phyloP scores from a whole-genome alignment of 1,139 yeast genomes.

The Geotrichum candidum region DNA sequence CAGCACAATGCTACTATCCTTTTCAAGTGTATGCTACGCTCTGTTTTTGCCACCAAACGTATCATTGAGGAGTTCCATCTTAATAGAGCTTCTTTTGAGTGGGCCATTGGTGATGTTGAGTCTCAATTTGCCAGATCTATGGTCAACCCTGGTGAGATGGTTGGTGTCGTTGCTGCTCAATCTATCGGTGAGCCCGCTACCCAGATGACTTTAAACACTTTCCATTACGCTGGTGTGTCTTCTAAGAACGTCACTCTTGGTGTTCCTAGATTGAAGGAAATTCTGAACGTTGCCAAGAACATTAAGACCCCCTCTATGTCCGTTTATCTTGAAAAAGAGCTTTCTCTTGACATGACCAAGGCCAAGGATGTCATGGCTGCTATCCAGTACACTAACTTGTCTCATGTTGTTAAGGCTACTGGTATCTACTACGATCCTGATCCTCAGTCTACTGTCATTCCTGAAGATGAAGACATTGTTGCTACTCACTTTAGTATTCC shows the following conservation, averaged over 20 bases:
- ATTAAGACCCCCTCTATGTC: conserved; percentile 98
- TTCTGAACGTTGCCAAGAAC: conserved; percentile 95
- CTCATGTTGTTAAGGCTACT: conserved; percentile 94
- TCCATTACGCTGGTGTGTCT: conserved; percentile 99
- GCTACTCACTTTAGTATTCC: conserved; percentile 97
- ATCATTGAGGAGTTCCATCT: conserved; percentile 86
- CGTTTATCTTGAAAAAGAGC: conserved; percentile 74
- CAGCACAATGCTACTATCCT: conserved; percentile 87
- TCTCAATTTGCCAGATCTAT: conserved; percentile 87
- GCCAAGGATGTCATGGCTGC: conserved; percentile 96
- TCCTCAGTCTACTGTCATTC: conserved; percentile 91
- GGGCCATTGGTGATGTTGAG: conserved; percentile 93
- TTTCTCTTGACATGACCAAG: conserved; percentile 81
- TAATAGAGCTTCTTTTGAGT: conserved; percentile 80
- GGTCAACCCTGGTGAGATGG: conserved; percentile 99
- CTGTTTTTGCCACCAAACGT: conserved; percentile 86
- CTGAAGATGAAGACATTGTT: conserved; percentile 94
- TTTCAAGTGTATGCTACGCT: conserved; percentile 87
- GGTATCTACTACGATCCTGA: conserved; percentile 98
- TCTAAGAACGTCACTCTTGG: conserved; percentile 98
- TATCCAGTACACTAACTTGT: conserved; percentile 90
- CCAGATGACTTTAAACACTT: conserved; percentile 97
- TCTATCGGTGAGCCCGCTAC: conserved; percentile 99
- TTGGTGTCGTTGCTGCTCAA: conserved; percentile 98
- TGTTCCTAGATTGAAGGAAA: conserved; percentile 99